These are phyloP conservation scores for Gymnopilus dilepis DNA, from an alignment of 768 basidiomycete species.

Conservation along the genomic window DNA sequence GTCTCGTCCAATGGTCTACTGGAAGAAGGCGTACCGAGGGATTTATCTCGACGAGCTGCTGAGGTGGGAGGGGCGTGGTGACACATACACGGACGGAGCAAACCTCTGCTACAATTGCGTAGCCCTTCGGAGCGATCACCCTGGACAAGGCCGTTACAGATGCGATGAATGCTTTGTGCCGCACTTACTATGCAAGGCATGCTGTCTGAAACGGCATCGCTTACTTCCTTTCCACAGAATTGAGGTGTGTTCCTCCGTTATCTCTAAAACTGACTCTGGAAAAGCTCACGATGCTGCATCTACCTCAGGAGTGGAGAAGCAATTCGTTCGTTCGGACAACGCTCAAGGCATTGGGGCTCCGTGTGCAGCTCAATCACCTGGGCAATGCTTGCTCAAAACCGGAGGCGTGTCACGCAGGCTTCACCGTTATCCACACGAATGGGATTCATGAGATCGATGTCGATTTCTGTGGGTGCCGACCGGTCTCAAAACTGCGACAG, in stretches of 20 bases:
- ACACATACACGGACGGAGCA: background rate
- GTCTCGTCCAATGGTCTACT: constrained; percentile 9
- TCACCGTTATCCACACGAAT: constrained; percentile 5
- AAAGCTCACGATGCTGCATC: too few species aligned
- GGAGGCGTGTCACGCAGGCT: background rate
- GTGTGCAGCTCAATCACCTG: background rate
- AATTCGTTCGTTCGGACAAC: background rate
- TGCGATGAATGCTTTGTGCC: constrained; percentile 15
- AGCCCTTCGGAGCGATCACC: background rate
- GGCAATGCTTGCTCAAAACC: background rate
- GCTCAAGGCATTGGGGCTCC: background rate
- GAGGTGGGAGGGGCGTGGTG: constrained; percentile 3
- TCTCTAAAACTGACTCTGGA: background rate
- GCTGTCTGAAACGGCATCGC: constrained; percentile 9
- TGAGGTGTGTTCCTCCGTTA: background rate
- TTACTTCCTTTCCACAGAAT: constrained; percentile 1
- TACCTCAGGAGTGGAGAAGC: background rate
- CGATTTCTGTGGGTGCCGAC: constrained; percentile 9
- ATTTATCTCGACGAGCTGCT: constrained; percentile 14
- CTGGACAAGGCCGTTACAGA: background rate
- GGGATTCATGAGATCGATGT: constrained; percentile 10
- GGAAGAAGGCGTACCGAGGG: background rate
- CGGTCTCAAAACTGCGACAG: background rate
- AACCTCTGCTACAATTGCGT: background rate
- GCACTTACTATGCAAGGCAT: constrained; percentile 1